phyloP scores from a whole-genome alignment of 2,329 filamentous ascomycete genomes.

The Biscogniauxia marginata region DNA sequence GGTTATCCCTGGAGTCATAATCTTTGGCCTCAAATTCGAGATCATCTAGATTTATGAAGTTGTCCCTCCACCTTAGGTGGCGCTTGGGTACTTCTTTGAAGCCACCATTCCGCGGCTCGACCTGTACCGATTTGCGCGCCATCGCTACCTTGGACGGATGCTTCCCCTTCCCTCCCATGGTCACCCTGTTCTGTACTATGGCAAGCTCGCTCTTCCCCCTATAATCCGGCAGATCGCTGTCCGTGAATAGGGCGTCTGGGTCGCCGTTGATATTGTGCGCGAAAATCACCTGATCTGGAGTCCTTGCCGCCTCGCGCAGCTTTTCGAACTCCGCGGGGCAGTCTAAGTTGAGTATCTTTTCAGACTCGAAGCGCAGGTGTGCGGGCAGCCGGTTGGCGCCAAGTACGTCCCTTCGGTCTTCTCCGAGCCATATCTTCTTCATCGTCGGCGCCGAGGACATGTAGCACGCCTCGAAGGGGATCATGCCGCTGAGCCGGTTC shows the following conservation, averaged over 20 bases:
- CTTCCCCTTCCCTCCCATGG: neutral
- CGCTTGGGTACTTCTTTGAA: neutral
- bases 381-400: conserved; percentile 41
- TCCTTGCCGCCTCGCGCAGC: conserved; percentile 16
- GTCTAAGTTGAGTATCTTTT: conserved; percentile 18
- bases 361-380: conserved; percentile 27
- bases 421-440: conserved; percentile 39
- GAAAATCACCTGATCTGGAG: conserved; percentile 31
- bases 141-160: neutral
- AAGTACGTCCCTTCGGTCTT: conserved; percentile 43
- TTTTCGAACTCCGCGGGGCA: conserved; percentile 21
- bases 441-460: conserved; percentile 39
- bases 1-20: neutral
- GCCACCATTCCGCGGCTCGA: conserved; percentile 25
- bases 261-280: conserved; percentile 16
- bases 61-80: conserved; percentile 7
- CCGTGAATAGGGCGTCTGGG: conserved; percentile 11
- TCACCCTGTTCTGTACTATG: conserved; percentile 8
- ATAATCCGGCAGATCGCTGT: conserved; percentile 17
- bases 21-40: neutral
- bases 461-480: conserved; percentile 45
- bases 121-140: conserved; percentile 2
- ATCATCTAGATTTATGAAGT: conserved; percentile 3
- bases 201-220: conserved; percentile 25
- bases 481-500: conserved; percentile 39